phyloP scores from a whole-genome alignment of 2,329 filamentous ascomycete genomes.

The Pseudogymnoascus sp. region DNA sequence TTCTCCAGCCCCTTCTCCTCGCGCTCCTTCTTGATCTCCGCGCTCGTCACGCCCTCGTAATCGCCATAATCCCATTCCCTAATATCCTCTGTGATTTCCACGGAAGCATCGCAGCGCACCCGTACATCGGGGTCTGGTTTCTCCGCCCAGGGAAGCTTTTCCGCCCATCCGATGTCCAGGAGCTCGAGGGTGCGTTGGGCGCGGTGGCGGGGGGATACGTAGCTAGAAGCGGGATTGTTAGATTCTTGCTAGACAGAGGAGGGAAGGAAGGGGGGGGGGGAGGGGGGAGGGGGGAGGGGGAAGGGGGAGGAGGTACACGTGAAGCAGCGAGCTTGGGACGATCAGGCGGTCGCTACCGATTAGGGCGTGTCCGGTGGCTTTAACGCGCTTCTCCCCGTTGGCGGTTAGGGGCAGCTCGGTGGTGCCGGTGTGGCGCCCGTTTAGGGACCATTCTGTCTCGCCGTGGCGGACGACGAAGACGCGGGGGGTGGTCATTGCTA shows the following conservation, averaged over 20 bases:
- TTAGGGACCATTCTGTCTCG: constrained; percentile 91
- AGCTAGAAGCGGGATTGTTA: constrained; percentile 36
- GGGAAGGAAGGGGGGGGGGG: no score
- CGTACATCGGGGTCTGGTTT: constrained; percentile 34
- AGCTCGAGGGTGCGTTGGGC: constrained; percentile 88
- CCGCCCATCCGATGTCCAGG: constrained; percentile 62
- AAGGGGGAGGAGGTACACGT: constrained; percentile 52
- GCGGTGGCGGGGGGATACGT: constrained; percentile 77
- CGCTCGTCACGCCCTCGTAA: constrained; percentile 72
- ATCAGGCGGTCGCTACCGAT: constrained; percentile 79
- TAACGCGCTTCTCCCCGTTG: constrained; percentile 69
- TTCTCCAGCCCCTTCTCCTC: constrained; percentile 44
- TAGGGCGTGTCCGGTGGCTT: constrained; percentile 71
- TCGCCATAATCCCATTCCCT: constrained; percentile 83
- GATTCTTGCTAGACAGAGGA: no score
- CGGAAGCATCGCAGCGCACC: constrained; percentile 42
- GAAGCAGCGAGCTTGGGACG: constrained; percentile 68
- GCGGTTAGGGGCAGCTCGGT: constrained; percentile 81
- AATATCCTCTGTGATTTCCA: constrained; percentile 63
- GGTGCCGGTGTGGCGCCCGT: constrained; percentile 72
- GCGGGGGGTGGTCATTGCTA: constrained; percentile 46
- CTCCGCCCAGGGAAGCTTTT: constrained; percentile 60
- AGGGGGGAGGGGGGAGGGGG: no score
- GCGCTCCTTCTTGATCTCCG: constrained; percentile 54
- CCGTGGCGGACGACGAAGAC: constrained; percentile 83